phyloP scores from a whole-genome alignment of 148 eudicot species.

The Heliosperma pusillum region DNA sequence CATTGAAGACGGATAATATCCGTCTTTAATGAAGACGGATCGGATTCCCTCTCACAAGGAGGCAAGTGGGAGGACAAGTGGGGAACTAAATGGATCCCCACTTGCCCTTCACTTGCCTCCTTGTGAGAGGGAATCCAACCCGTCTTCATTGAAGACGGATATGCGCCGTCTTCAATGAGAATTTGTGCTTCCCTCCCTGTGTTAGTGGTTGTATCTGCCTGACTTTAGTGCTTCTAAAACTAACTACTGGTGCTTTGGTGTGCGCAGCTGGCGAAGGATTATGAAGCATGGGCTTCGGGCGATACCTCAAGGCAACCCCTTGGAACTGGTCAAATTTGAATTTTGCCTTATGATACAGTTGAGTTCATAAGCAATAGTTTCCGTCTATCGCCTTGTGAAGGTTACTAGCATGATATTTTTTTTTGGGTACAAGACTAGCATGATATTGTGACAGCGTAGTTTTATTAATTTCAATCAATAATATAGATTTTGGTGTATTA shows the following conservation, averaged over 20 bases:
- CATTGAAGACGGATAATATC: too few species aligned
- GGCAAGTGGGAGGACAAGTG: too few species aligned
- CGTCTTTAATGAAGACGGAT: too few species aligned
- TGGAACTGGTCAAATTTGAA: constrained; percentile 76
- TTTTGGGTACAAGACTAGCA: too few species aligned
- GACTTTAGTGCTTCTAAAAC: neutral
- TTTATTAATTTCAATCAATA: neutral
- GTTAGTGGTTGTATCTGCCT: neutral
- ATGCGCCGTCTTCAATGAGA: too few species aligned
- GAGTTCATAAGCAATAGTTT: constrained; percentile 11
- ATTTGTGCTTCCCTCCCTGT: too few species aligned
- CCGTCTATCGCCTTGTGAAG: neutral
- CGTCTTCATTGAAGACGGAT: too few species aligned
- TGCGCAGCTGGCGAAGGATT: constrained; percentile 73
- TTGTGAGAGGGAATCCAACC: too few species aligned
- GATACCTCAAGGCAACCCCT: constrained; percentile 84
- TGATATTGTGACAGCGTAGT: neutral
- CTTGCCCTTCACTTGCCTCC: too few species aligned
- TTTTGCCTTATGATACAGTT: constrained; percentile 21
- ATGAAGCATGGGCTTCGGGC: constrained; percentile 87
- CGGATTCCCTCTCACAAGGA: too few species aligned
- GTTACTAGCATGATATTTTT: too few species aligned
- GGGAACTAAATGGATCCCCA: too few species aligned
- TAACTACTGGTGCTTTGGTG: constrained; percentile 1
- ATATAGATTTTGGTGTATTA: neutral